Conservation (phyloP, 1,284 basidiomycete species). For the Meripilus lineatus region DNA sequence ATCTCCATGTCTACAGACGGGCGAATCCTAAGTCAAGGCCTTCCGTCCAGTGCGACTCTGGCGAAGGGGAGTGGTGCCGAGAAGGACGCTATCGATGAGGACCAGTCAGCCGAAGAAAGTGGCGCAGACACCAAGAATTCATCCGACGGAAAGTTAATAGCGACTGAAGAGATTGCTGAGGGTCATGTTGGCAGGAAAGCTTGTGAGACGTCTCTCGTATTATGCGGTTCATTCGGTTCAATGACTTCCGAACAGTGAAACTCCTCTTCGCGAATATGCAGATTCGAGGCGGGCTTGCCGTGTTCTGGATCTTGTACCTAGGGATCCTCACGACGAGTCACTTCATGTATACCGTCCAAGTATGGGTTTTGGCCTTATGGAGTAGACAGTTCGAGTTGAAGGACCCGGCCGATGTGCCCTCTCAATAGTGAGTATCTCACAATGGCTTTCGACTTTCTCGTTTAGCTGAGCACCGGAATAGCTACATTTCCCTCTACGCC, state of each 20-base stretch:
- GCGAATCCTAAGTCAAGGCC: slow-evolving; percentile 40
- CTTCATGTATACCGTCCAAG: slow-evolving; percentile 1
- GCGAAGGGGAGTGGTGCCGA: slow-evolving; percentile 36
- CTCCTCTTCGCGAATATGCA: slow-evolving; percentile 7
- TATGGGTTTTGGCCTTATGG: slow-evolving; percentile 15
- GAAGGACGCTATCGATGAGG: slow-evolving; percentile 35
- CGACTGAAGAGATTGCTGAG: slow-evolving; percentile 55
- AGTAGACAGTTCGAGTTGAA: slow-evolving; percentile 18
- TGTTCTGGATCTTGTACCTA: slow-evolving; percentile 10
- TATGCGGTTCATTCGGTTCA: slow-evolving; percentile 1
- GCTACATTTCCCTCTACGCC: slow-evolving; percentile 38
- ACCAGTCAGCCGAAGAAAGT: slow-evolving; percentile 26
- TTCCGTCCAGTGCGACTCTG: slow-evolving; percentile 30
- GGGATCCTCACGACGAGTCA: not conserved
- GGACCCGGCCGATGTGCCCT: slow-evolving; percentile 8
- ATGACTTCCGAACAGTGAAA: slow-evolving; percentile 2
- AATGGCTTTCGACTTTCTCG: not conserved
- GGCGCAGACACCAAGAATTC: slow-evolving; percentile 22
- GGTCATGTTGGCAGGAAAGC: slow-evolving; percentile 50
- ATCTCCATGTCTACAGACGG: slow-evolving; percentile 52
- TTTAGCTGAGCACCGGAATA: slow-evolving; percentile 14
- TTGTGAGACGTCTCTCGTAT: slow-evolving; percentile 20
- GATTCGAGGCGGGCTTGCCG: not conserved
- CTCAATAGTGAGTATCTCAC: slow-evolving; percentile 12
- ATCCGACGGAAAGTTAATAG: slow-evolving; percentile 41